phyloP scores from a whole-genome alignment of 2,329 filamentous ascomycete species.

The Graphilbum sp. region DNA sequence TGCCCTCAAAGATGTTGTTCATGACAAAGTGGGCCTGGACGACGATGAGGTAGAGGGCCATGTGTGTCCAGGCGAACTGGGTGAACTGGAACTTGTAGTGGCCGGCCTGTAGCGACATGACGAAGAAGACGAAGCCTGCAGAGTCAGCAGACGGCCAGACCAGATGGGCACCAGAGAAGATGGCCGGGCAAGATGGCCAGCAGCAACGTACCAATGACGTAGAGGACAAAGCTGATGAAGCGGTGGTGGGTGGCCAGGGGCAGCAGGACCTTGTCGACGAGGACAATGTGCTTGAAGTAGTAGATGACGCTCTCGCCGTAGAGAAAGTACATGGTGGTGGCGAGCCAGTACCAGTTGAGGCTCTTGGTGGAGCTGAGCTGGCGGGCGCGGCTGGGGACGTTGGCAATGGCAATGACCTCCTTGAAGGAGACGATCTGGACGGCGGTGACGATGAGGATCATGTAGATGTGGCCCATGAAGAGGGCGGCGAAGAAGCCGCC shows the following conservation, averaged over 20 bases:
- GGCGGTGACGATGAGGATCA: slow-evolving; percentile 81
- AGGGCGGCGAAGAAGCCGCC: slow-evolving; percentile 78
- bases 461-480: slow-evolving; percentile 94
- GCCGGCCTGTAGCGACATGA: slow-evolving; percentile 81
- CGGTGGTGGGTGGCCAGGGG: slow-evolving; percentile 93
- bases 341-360: slow-evolving; percentile 97
- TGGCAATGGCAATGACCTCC: slow-evolving; percentile 95
- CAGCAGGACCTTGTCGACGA: slow-evolving; percentile 84
- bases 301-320: slow-evolving; percentile 99
- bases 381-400: slow-evolving; percentile 79
- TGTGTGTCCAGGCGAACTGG: slow-evolving; percentile 98
- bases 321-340: slow-evolving; percentile 97
- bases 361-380: slow-evolving; percentile 89
- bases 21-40: slow-evolving; percentile 98
- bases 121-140: slow-evolving; percentile 92
- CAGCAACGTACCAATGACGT: slow-evolving; percentile 60
- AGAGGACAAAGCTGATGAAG: slow-evolving; percentile 97
- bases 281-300: slow-evolving; percentile 97
- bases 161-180: not conserved
- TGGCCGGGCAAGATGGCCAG: not conserved
- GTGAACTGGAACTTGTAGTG: slow-evolving; percentile 98
- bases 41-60: slow-evolving; percentile 95
- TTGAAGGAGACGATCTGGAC: slow-evolving; percentile 97
- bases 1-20: slow-evolving; percentile 98
- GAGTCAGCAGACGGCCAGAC: not conserved